Conservation (phyloP, 768 basidiomycete species). For the Dioszegia crocea region DNA sequence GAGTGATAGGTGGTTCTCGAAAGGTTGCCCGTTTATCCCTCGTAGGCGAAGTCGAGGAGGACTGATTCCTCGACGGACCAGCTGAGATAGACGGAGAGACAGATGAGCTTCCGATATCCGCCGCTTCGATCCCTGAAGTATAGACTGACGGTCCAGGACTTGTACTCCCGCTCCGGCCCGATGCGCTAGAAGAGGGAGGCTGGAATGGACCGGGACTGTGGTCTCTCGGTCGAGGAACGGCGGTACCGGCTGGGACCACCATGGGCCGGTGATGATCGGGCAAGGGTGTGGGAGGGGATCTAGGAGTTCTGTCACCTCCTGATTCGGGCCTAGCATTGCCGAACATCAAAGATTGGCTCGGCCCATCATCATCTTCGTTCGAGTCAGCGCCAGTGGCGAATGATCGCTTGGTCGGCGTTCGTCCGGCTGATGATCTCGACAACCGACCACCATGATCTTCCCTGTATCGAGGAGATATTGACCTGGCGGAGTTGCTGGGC, state of each 20-base stretch:
- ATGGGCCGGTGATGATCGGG: constrained; percentile 8
- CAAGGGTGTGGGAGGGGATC: constrained; percentile 16
- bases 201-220: constrained; percentile 12
- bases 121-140: constrained; percentile 33
- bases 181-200: constrained; percentile 10
- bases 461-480: background rate
- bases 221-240: background rate
- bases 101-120: constrained; percentile 9
- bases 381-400: background rate
- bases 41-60: constrained; percentile 19
- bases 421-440: background rate
- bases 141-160: constrained; percentile 36
- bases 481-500: background rate
- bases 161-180: constrained; percentile 23
- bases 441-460: background rate
- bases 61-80: constrained; percentile 17
- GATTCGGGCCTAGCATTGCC: constrained; percentile 1
- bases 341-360: background rate
- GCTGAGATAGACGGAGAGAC: background rate
- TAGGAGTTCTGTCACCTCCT: constrained; percentile 6
- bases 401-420: background rate
- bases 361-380: constrained; percentile 1
- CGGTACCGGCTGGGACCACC: background rate
- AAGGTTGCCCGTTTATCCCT: constrained; percentile 13
- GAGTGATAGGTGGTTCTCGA: constrained; percentile 12